These are phyloP conservation scores for Dendrobium nobile DNA, from an alignment of 106 monocot genomes.

Conservation along the genomic window DNA sequence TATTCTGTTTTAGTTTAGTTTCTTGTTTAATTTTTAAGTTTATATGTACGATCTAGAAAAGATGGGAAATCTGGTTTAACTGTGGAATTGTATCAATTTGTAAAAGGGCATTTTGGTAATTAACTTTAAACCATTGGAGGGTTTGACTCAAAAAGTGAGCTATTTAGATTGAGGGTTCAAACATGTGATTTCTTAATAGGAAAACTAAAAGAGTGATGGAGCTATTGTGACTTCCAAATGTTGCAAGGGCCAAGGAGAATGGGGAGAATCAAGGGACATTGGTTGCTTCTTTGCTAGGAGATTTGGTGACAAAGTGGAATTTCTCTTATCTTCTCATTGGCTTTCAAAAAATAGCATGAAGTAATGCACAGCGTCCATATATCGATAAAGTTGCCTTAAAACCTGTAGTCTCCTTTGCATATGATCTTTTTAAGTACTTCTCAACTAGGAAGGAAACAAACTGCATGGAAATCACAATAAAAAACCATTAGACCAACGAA, in stretches of 20 bases:
- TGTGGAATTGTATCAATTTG: background rate
- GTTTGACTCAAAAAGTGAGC: background rate
- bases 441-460: no score
- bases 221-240: background rate
- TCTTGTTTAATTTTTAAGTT: background rate
- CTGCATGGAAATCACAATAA: no score
- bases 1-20: slow-evolving; percentile 2
- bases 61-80: background rate
- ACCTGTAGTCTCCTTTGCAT: no score
- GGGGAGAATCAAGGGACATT: background rate
- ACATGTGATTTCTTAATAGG: background rate
- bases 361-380: no score
- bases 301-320: no score
- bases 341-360: no score
- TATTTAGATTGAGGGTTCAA: background rate
- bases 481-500: no score
- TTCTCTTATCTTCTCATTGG: no score
- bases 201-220: background rate
- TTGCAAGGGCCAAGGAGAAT: no score
- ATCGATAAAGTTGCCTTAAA: no score
- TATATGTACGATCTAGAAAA: background rate
- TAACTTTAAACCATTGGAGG: background rate
- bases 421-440: no score
- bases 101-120: background rate
- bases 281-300: no score